phyloP scores from a whole-genome alignment of 495 filamentous ascomycete species.

The Talaromyces adpressus region DNA sequence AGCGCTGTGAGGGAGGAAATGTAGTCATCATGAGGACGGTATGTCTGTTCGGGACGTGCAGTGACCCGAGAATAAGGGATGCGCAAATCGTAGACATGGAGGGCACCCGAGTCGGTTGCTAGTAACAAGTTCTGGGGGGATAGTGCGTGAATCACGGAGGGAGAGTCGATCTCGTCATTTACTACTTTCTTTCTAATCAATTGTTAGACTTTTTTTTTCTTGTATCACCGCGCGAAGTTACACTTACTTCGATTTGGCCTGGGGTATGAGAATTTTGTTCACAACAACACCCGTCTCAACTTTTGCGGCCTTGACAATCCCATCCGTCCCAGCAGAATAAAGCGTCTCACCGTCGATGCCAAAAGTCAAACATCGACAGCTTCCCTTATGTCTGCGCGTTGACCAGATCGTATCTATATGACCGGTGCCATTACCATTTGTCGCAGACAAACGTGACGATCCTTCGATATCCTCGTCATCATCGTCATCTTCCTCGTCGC shows the following conservation, averaged over 20 bases:
- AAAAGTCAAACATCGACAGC: slow-evolving; percentile 74
- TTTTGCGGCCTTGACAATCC: slow-evolving; percentile 79
- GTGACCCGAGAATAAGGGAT: slow-evolving; percentile 47
- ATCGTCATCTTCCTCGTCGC: slow-evolving; percentile 40
- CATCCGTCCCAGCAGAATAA: slow-evolving; percentile 87
- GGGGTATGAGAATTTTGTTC: slow-evolving; percentile 57
- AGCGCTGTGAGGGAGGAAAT: slow-evolving; percentile 83
- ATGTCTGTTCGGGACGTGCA: slow-evolving; percentile 64
- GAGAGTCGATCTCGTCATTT: slow-evolving; percentile 46
- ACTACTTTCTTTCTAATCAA: slow-evolving; percentile 17
- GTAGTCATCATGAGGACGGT: slow-evolving; percentile 86
- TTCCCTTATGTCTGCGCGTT: slow-evolving; percentile 85
- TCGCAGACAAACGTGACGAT: slow-evolving; percentile 33
- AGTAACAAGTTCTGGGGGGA: slow-evolving; percentile 84
- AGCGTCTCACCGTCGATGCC: slow-evolving; percentile 66
- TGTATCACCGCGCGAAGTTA: background rate
- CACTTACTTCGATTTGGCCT: slow-evolving; percentile 32
- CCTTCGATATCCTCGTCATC: slow-evolving; percentile 41
- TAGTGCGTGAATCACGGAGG: slow-evolving; percentile 71
- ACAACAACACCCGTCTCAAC: slow-evolving; percentile 72
- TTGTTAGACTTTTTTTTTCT: slow-evolving; percentile 8
- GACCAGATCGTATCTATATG: slow-evolving; percentile 80
- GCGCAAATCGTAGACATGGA: slow-evolving; percentile 89
- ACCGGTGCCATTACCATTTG: slow-evolving; percentile 63
- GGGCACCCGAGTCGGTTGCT: slow-evolving; percentile 78